Evolutionary conservation across 805 yeast species (phyloP).

Genomic region (Saccharomyces kudriavzevii): DNA sequence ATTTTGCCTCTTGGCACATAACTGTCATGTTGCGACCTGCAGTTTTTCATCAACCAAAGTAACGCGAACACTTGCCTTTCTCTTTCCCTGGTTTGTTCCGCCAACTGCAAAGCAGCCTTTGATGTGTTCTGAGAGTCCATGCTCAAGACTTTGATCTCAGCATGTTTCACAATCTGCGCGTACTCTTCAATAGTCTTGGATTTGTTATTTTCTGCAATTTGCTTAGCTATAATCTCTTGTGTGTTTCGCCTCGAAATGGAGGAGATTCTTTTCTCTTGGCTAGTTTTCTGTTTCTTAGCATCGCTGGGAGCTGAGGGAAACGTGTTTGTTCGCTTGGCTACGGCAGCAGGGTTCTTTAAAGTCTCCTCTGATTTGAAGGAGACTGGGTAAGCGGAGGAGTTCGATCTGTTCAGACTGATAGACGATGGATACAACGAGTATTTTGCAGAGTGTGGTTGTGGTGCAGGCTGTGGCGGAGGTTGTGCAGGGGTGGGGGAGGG

Average conservation of each 20-base stretch:
- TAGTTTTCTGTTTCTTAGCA: background rate
- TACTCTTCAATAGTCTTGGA: conserved; percentile 36
- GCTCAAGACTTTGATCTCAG: conserved; percentile 32
- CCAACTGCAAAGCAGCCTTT: conserved; percentile 23
- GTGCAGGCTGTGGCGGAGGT: background rate
- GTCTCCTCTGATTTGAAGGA: conserved; percentile 41
- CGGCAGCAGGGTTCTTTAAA: conserved; percentile 35
- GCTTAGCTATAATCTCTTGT: conserved; percentile 27
- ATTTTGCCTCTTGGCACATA: conserved; percentile 59
- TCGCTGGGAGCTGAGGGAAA: background rate
- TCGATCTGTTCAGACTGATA: background rate
- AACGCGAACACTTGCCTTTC: conserved; percentile 74
- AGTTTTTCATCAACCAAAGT: conserved; percentile 67
- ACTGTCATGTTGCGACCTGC: conserved; percentile 41
- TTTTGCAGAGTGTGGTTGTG: background rate
- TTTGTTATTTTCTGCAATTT: conserved; percentile 24
- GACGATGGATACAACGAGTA: background rate
- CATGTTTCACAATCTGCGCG: conserved; percentile 37
- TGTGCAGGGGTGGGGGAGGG: background rate
- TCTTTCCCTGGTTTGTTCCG: conserved; percentile 40
- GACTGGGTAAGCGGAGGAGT: background rate
- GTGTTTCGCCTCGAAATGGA: conserved; percentile 11
- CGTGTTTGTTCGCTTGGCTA: background rate
- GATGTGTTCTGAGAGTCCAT: conserved; percentile 25
- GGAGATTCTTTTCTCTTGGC: background rate